phyloP scores from a whole-genome alignment of 2,329 filamentous ascomycete genomes.

The Teratosphaeria nubilosa region DNA sequence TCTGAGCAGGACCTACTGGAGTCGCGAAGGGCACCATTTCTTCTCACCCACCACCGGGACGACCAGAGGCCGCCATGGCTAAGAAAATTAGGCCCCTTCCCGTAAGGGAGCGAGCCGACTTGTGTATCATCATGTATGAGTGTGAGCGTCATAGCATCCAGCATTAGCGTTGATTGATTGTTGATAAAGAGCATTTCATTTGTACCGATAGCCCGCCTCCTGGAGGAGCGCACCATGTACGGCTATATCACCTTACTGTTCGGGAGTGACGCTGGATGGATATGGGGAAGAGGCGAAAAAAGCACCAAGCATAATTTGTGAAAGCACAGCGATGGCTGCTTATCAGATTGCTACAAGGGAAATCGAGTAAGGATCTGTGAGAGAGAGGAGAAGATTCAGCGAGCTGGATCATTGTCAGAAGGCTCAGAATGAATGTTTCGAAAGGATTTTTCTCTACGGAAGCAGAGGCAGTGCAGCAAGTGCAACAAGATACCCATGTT shows the following conservation, averaged over 20 bases:
- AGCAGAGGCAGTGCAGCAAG: background rate
- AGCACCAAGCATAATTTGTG: slow-evolving; percentile 4
- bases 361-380: background rate
- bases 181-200: slow-evolving; percentile 20
- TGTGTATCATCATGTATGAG: slow-evolving; percentile 17
- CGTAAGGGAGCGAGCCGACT: slow-evolving; percentile 3
- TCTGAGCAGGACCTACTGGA: background rate
- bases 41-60: background rate
- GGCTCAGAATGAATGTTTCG: background rate
- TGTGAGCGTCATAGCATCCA: slow-evolving; percentile 19
- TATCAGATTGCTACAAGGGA: background rate
- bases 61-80: background rate
- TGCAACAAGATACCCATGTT: slow-evolving; percentile 11
- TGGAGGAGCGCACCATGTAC: background rate
- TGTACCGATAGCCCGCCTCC: slow-evolving; percentile 9
- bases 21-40: background rate
- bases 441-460: background rate
- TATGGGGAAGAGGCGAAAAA: background rate
- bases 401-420: background rate
- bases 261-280: background rate
- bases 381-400: background rate
- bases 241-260: background rate
- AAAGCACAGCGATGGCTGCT: background rate
- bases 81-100: background rate
- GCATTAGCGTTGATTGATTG: slow-evolving; percentile 19